Evolutionary conservation across 169 alveolate genomes (phyloP).

Genomic region (Amoebophrya sp.): DNA sequence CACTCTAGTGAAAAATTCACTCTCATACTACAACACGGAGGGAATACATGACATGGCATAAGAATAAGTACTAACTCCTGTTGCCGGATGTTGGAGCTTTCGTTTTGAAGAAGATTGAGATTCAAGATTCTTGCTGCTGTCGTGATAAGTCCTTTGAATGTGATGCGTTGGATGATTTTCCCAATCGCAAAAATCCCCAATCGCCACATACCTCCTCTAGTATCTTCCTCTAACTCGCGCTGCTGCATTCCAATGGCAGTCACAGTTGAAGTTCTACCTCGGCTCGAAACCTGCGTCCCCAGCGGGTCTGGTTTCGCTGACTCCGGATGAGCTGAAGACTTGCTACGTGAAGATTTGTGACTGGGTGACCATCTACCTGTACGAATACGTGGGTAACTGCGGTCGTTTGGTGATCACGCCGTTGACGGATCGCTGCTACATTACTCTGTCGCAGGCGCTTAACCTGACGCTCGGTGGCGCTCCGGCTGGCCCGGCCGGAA

Average conservation of each 20-base stretch:
- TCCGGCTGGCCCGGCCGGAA: slow-evolving; percentile 94
- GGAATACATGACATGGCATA: too few relatives aligned
- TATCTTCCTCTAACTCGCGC: too few relatives aligned
- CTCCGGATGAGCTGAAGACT: slow-evolving; percentile 60
- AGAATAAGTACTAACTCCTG: too few relatives aligned
- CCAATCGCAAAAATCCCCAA: too few relatives aligned
- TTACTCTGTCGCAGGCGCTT: slow-evolving; percentile 84
- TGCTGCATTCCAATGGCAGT: slow-evolving; percentile 86
- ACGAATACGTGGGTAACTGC: slow-evolving; percentile 92
- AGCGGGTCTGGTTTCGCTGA: slow-evolving; percentile 27
- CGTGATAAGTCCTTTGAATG: too few relatives aligned
- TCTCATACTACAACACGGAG: too few relatives aligned
- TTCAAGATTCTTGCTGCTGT: too few relatives aligned
- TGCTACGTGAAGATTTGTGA: slow-evolving; percentile 85
- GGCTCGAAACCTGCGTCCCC: slow-evolving; percentile 55
- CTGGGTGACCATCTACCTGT: slow-evolving; percentile 79
- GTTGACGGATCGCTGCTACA: slow-evolving; percentile 88
- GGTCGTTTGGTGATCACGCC: slow-evolving; percentile 90
- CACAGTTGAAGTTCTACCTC: slow-evolving; percentile 81
- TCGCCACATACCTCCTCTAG: too few relatives aligned
- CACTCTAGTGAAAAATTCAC: too few relatives aligned
- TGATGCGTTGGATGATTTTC: too few relatives aligned
- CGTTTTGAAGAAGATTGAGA: too few relatives aligned
- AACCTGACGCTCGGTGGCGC: slow-evolving; percentile 88
- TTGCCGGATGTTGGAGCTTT: too few relatives aligned